Percentiles rank a stretch among this genome's conserved stretches.
phyloP scores from a whole-genome alignment of 371 early-diverging fungal species.

The Mucor saturninus region DNA sequence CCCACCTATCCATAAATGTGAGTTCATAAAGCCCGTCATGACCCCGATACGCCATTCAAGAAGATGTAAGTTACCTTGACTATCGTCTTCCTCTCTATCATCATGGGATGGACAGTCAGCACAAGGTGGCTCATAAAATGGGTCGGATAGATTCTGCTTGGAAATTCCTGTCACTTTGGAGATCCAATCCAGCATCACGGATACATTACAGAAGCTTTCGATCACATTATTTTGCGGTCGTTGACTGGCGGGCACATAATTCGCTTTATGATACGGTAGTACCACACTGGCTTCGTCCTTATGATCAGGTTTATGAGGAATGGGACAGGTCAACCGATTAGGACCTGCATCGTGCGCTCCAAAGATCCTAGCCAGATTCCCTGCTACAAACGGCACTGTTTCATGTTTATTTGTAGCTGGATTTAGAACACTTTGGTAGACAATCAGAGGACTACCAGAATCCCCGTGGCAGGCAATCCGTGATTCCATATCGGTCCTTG shows the following conservation, averaged over 20 bases:
- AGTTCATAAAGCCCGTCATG: no score
- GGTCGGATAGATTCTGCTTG: slow-evolving; percentile 15
- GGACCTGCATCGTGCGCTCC: slow-evolving; percentile 40
- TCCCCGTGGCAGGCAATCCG: slow-evolving; percentile 50
- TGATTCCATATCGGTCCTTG: slow-evolving; percentile 24
- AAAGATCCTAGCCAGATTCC: slow-evolving; percentile 43
- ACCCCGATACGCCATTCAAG: not conserved
- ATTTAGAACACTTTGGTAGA: slow-evolving; percentile 12
- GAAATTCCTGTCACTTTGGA: slow-evolving; percentile 18
- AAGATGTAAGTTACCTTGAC: not conserved
- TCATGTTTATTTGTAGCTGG: not conserved
- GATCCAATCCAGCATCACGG: slow-evolving; percentile 26
- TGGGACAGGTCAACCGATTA: slow-evolving; percentile 36
- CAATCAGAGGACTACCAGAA: slow-evolving; percentile 42
- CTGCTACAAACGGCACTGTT: slow-evolving; percentile 31
- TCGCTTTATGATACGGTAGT: no score
- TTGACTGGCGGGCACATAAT: no score
- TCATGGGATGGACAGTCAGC: not conserved
- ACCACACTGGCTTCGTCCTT: not conserved
- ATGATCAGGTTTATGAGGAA: slow-evolving; percentile 7
- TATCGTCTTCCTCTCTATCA: not conserved
- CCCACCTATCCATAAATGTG: slow-evolving; percentile 3
- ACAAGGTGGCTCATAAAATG: slow-evolving; percentile 23
- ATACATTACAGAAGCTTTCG: slow-evolving; percentile 25
- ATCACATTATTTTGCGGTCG: slow-evolving; percentile 5